Evolutionary conservation across 1,284 basidiomycete species (phyloP).

Genomic region (Hymenochaete sp.): DNA sequence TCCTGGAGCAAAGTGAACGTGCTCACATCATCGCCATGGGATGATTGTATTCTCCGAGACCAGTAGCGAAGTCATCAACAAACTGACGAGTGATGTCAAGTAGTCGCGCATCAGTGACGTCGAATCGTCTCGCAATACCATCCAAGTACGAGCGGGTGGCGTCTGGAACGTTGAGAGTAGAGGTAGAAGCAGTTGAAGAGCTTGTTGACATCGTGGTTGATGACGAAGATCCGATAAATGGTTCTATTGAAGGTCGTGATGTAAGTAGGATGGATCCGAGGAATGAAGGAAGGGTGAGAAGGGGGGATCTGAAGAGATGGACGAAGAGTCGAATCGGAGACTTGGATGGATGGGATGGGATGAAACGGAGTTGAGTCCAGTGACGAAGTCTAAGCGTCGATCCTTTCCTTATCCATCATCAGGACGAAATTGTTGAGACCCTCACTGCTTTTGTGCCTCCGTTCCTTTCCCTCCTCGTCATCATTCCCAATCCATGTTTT

Average conservation of each 20-base stretch:
- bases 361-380: no score
- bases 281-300: not conserved
- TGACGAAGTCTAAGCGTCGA: not conserved
- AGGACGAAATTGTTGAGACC: not conserved
- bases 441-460: no score
- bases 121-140: slow-evolving; percentile 60
- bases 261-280: no score
- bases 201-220: slow-evolving; percentile 4
- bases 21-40: slow-evolving; percentile 85
- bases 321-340: not conserved
- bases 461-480: not conserved
- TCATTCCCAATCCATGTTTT: no score
- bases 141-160: slow-evolving; percentile 29
- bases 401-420: not conserved
- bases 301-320: not conserved
- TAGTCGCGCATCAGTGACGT: slow-evolving; percentile 53
- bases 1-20: not conserved
- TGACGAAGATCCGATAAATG: not conserved
- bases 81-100: slow-evolving; percentile 70
- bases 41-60: slow-evolving; percentile 62
- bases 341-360: no score
- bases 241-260: not conserved
- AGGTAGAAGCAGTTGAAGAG: not conserved
- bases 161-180: slow-evolving; percentile 10
- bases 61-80: slow-evolving; percentile 66